phyloP scores from a whole-genome alignment of 73 alveolate genomes.

The Paraurostyla sp. region DNA sequence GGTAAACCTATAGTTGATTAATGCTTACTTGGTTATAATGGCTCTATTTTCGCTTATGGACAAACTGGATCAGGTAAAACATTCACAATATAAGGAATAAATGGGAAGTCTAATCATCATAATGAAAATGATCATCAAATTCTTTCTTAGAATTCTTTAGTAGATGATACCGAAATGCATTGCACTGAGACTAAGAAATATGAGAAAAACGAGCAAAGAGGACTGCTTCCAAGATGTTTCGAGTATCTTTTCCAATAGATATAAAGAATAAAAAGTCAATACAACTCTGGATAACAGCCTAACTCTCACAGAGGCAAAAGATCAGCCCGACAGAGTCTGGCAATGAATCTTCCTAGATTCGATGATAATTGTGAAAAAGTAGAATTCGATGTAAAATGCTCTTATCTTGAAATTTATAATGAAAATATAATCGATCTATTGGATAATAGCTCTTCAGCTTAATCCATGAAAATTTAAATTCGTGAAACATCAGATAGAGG shows the following conservation, averaged over 20 bases:
- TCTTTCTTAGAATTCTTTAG: too few species aligned
- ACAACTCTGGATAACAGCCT: too few species aligned
- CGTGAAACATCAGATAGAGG: background rate
- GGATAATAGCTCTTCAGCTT: slow-evolving; percentile 75
- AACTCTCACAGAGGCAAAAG: background rate
- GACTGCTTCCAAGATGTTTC: slow-evolving; percentile 89
- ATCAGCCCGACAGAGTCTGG: slow-evolving; percentile 27
- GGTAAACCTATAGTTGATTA: slow-evolving; percentile 92
- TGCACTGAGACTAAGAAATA: background rate
- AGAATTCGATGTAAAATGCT: slow-evolving; percentile 90
- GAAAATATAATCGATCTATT: slow-evolving; percentile 95
- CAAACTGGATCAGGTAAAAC: slow-evolving; percentile 99
- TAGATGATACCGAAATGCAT: background rate
- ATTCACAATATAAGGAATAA: slow-evolving; percentile 91
- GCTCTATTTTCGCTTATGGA: slow-evolving; percentile 98
- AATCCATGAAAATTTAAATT: background rate
- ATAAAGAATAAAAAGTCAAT: slow-evolving; percentile 19
- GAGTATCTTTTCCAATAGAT: slow-evolving; percentile 76
- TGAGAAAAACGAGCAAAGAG: slow-evolving; percentile 63
- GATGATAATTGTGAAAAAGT: slow-evolving; percentile 45
- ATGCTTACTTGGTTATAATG: slow-evolving; percentile 96
- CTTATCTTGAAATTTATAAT: slow-evolving; percentile 92
- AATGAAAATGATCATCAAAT: background rate
- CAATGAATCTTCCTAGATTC: background rate
- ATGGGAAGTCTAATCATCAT: background rate